Percentiles rank a stretch among this genome's conserved stretches.
Evolutionary conservation across 306 rosid genomes (phyloP).

Genomic region (Sicyos baderoa): DNA sequence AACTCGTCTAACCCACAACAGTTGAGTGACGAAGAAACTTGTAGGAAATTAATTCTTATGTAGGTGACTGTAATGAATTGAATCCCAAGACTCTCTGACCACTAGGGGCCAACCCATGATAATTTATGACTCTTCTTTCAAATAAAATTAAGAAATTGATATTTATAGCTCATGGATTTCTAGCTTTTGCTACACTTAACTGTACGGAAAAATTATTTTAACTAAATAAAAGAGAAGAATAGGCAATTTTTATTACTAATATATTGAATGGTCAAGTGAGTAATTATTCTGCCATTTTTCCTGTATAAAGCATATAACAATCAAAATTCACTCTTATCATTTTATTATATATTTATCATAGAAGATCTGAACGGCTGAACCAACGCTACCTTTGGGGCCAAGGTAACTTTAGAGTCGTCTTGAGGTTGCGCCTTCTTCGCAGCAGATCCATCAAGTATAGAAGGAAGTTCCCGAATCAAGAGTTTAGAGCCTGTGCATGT

Average conservation of each 20-base stretch:
- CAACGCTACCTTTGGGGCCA: slow-evolving; percentile 73
- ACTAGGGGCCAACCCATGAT: too few relatives aligned
- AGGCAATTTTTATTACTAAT: not conserved
- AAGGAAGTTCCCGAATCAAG: slow-evolving; percentile 65
- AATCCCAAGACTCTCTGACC: too few relatives aligned
- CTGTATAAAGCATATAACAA: not conserved
- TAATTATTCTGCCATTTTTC: not conserved
- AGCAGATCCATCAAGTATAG: slow-evolving; percentile 80
- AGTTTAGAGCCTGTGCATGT: slow-evolving; percentile 54
- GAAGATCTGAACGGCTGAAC: slow-evolving; percentile 16
- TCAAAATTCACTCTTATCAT: not conserved
- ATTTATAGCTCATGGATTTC: not conserved
- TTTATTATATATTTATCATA: not conserved
- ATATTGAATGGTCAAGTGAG: not conserved
- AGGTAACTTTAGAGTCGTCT: slow-evolving; percentile 62
- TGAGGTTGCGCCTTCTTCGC: slow-evolving; percentile 55
- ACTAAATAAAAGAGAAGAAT: slow-evolving; percentile 1
- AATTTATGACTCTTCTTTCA: not conserved
- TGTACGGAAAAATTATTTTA: not conserved
- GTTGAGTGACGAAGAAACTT: too few relatives aligned
- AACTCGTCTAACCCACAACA: too few relatives aligned
- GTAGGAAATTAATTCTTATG: too few relatives aligned
- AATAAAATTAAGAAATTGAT: not conserved
- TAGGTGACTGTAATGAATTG: too few relatives aligned
- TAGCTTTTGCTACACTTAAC: not conserved